Evolutionary conservation across 208 protist species (phyloP), one percentile per base, ranked within the genome.

Genomic region (Wallacemonas collosoma): DNA sequence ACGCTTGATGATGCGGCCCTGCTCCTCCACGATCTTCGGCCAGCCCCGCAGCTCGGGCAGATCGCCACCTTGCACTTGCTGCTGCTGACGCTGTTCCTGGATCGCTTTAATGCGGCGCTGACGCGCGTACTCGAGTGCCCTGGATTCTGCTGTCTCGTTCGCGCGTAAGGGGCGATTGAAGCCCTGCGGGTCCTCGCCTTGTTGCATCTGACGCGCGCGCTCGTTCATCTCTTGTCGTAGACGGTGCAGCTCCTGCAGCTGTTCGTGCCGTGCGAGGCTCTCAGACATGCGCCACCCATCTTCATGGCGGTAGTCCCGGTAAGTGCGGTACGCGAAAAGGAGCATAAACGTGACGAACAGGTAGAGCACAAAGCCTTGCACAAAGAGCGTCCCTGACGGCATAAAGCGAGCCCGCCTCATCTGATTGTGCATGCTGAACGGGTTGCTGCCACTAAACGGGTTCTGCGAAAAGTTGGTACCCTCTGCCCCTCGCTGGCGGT

Each of bases 241-340:
- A 45, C 82, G 87, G 50, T 95, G 86, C 58, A 94, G 60, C 58
- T 92, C 87, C 44, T 93, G 64, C 58, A 94, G 68, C 75, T 87
- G 86, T 43, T 93, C 91, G 64, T 93, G 82, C 4, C 91, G 86
- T 11, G 88, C 86, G 17, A 93, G 65, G 44, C 76, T 83, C 71
- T 93, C 86, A 38, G 87, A 77, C 85, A 93, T 89, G 58, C 81
- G 84, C 91, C 91, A 95, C 11, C 88, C 91, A 73, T 93, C 83
- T 12, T 91, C 87, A 71, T 93, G 80, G 6, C 77, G 41, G 77
- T 85, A 89, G 70, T 95, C 91, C 11, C 88, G 86, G 58, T 87
- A 90, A 26, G 56, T 58, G 44, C 88, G 82, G 63, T 92, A 95
- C 2, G 70, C 36, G 26, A 94, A 74, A 11, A 95, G 68, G 17